Conservation (phyloP, 176 grass and related monocot species). For the Musa schizocarpa region DNA sequence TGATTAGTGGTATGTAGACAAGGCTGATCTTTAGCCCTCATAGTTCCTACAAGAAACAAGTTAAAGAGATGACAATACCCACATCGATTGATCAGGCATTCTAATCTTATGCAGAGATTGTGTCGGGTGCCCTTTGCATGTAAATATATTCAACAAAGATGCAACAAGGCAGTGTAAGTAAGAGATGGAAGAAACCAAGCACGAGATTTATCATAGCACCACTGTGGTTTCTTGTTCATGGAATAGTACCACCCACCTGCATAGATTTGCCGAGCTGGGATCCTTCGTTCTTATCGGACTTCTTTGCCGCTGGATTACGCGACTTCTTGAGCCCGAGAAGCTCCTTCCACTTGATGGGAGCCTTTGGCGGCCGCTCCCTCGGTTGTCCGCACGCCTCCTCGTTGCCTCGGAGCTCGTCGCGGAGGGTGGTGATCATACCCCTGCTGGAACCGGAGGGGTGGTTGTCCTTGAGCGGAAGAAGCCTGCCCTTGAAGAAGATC, state of each 20-base stretch:
- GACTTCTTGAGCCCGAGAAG: slow-evolving; percentile 82
- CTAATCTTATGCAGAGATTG: too few species aligned
- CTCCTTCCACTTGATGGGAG: slow-evolving; percentile 68
- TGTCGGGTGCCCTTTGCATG: too few species aligned
- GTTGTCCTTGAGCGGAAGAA: slow-evolving; percentile 62
- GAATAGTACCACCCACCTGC: neutral
- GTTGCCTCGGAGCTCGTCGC: slow-evolving; percentile 57
- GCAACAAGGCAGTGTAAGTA: too few species aligned
- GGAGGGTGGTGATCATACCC: slow-evolving; percentile 1
- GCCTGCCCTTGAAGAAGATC: slow-evolving; percentile 82
- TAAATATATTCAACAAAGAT: neutral
- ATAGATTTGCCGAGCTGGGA: slow-evolving; percentile 19
- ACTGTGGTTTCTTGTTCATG: neutral
- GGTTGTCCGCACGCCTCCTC: slow-evolving; percentile 25
- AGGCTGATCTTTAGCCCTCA: slow-evolving; percentile 1
- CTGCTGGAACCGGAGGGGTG: neutral
- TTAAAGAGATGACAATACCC: neutral
- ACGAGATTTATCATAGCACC: neutral
- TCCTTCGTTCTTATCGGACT: slow-evolving; percentile 24
- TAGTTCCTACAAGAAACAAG: slow-evolving; percentile 20
- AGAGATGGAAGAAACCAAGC: neutral
- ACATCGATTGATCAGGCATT: too few species aligned
- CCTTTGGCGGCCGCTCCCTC: slow-evolving; percentile 15
- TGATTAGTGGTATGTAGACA: neutral
- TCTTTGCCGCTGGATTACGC: slow-evolving; percentile 26